These are phyloP conservation scores for Epichloe festucae DNA, from an alignment of 2,329 filamentous ascomycete genomes.

Conservation along the genomic window DNA sequence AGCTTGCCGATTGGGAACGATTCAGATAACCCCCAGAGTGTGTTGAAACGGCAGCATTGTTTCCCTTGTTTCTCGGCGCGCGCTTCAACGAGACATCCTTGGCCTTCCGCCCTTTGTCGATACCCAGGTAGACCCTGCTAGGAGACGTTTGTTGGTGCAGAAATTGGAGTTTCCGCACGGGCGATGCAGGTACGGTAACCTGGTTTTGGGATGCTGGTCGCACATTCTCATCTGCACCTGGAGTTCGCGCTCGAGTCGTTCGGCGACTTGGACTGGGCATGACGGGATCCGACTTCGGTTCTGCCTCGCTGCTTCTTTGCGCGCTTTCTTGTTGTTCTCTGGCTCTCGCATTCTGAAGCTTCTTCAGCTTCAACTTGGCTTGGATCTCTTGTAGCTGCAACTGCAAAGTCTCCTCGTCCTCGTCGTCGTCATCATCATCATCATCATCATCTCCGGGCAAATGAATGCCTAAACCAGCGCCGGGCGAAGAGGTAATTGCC, in stretches of 20 bases:
- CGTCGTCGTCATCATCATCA: conserved; percentile 15
- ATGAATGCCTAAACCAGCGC: conserved; percentile 21
- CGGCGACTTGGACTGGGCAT: conserved; percentile 12
- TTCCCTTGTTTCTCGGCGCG: conserved; percentile 37
- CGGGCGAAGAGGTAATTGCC: conserved; percentile 5
- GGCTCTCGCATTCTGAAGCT: conserved; percentile 49
- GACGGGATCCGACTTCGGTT: conserved; percentile 9
- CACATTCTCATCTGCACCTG: conserved; percentile 11
- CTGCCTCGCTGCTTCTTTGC: conserved; percentile 11
- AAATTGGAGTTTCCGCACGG: conserved; percentile 48
- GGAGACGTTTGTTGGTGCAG: conserved; percentile 55
- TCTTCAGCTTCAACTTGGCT: conserved; percentile 76
- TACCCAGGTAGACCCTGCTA: conserved; percentile 66
- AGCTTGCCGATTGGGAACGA: conserved; percentile 27
- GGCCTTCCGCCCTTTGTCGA: conserved; percentile 75
- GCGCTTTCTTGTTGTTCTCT: conserved; percentile 9
- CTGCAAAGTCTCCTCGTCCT: conserved; percentile 82
- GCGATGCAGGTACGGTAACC: conserved; percentile 64
- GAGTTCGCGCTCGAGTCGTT: conserved; percentile 15
- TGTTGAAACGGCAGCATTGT: conserved; percentile 8
- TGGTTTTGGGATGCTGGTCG: conserved; percentile 14
- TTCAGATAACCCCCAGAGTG: conserved; percentile 29
- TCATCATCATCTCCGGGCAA: conserved; percentile 15
- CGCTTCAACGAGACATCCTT: conserved; percentile 76
- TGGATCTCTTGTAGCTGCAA: conserved; percentile 81